Base-by-base conservation (phyloP, 805 yeast species). In the Starmera amethionina region DNA sequence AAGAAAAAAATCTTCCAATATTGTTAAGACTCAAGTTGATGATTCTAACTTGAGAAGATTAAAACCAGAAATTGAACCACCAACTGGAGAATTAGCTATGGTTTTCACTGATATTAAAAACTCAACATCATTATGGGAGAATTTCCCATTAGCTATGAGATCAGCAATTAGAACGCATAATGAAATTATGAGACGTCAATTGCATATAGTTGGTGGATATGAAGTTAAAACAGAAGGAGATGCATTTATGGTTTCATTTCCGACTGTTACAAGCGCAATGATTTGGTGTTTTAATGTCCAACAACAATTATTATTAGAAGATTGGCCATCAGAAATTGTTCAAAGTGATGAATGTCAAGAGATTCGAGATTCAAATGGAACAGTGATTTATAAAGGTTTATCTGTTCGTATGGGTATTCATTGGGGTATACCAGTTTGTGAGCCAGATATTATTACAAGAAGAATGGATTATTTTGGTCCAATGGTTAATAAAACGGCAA, bases 401-500 rank as follows among this genome's bases (percentile, higher is more conserved):
- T 83, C 95, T 1, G 99, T 93, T 9, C 75, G 99, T 55, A 93
- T 93, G 97, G 99, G 99, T 45, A 75, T 87, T 34, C 97, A 93
- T 60, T 93, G 97, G 95, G 99, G 99, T 46, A 71, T 82, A 1
- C 97, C 99, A 0, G 97, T 90, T 34, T 86, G 95, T 53, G 99
- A 93, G 59, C 75, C 82, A 8, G 99, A 93, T 65, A 82, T 90
- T 44, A 89, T 89, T 40, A 93, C 98, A 0, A 77, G 88, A 49
- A 78, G 99, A 66, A 93, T 93, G 98, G 99, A 93, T 63, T 93
- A 93, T 61, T 83, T 93, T 52, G 99, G 99, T 0, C 98, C 99
- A 0, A 89, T 93, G 88, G 99, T 93, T 29, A 93, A 93, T 54
- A 72, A 96, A 39, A 86, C 99, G 1, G 81, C 97, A 1, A 73